Evolutionary conservation across 2,329 filamentous ascomycete species (phyloP), one percentile per base, ranked within the genome.

Genomic region (Venturia aucupariae): DNA sequence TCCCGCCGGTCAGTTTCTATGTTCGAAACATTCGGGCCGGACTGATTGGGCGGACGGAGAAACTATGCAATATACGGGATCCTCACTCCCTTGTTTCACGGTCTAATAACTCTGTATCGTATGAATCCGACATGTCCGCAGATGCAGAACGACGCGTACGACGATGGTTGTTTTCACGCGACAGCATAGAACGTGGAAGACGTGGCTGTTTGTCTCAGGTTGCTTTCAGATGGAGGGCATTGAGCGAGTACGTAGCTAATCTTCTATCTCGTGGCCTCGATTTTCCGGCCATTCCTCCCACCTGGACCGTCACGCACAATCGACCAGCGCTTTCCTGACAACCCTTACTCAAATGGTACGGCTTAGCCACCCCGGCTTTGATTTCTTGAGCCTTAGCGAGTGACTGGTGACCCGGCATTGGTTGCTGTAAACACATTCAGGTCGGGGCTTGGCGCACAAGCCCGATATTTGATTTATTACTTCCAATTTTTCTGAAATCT

Each of bases 401-500:
- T 27, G 17, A 57, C 19, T 2, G 24, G 10, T 57, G 30, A 57
- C 15, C 51, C 15, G 19, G 51, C 30, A 57, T 57, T 57, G 51
- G 51, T 57, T 5, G 51, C 30, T 27, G 22, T 57, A 19, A 57
- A 57, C 15, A 35, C 8, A 30, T 6, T 6, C 27, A 57, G 30
- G 15, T 35, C 30, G 30, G 27, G 51, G 17, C 30, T n/a, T 35
- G 30, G 51, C 51, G 51, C 51, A 35, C 30, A 57, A 13, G 27
- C 51, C 27, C 19, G 17, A 24, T 30, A 57, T 35, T n/a, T 35
- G 30, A 57, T 57, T 7, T 35, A 35, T 7, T 35, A 35, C 7
- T 32, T 57, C 7, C 27, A 57, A 57, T 57, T 35, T 57, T 30
- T 57, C 15, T 57, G 51, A 57, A 57, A 57, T 57, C 27, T 57